Percentiles rank a stretch among this genome's conserved stretches.
These are phyloP conservation scores for Apiotrichum mycotoxinovorans DNA, from an alignment of 1,284 basidiomycete genomes.

Conservation along the genomic window DNA sequence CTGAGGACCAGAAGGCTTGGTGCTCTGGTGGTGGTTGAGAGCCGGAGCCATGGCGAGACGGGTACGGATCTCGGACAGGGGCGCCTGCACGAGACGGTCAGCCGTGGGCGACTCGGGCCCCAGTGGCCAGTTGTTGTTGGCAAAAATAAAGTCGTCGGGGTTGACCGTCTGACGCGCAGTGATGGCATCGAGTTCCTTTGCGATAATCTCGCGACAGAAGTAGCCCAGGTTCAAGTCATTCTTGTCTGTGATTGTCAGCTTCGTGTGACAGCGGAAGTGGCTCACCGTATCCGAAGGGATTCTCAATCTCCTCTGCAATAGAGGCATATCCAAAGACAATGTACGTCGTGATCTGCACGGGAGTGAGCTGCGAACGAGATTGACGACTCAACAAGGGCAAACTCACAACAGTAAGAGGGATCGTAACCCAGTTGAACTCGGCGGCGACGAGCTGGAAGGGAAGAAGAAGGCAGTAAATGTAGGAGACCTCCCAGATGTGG, in stretches of 20 bases:
- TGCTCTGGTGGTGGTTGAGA: too few species aligned
- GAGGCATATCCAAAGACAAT: conserved; percentile 49
- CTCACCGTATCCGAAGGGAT: conserved; percentile 43
- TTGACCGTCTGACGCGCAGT: conserved; percentile 34
- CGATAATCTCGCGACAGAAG: conserved; percentile 48
- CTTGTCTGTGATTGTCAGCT: conserved; percentile 17
- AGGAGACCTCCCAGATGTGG: conserved; percentile 46
- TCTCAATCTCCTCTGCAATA: conserved; percentile 42
- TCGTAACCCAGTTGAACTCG: conserved; percentile 61
- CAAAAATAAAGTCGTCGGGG: conserved; percentile 40
- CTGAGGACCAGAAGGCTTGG: too few species aligned
- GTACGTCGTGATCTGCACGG: conserved; percentile 37
- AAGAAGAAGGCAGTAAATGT: conserved; percentile 48
- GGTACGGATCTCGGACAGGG: conserved; percentile 5
- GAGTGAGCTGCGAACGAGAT: neutral
- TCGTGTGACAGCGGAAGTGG: too few species aligned
- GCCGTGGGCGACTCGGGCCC: conserved; percentile 15
- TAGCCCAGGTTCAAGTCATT: conserved; percentile 45
- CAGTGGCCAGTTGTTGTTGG: conserved; percentile 22
- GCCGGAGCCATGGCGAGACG: conserved; percentile 3
- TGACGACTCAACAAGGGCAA: too few species aligned
- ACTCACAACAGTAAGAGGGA: conserved; percentile 54
- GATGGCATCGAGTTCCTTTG: conserved; percentile 44
- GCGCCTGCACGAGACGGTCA: neutral
- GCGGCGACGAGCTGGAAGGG: conserved; percentile 66